Conservation (phyloP, 2,329 filamentous ascomycete species). For the Tolypocladium album region DNA sequence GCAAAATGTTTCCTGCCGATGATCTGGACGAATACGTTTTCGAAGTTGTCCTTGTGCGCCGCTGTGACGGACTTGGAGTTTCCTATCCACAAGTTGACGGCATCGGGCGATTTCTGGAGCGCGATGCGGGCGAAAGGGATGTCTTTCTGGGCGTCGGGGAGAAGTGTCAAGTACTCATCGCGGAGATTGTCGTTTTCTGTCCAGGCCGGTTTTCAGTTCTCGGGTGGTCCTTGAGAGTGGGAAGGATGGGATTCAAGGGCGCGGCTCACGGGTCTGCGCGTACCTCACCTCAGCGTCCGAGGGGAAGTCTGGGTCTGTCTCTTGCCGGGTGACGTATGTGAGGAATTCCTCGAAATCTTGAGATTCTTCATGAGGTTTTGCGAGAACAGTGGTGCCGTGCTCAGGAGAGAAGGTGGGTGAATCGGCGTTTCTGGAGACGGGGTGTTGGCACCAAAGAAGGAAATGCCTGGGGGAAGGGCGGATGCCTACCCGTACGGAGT, state of each 20-base stretch:
- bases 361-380: constrained; percentile 60
- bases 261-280: constrained; percentile 57
- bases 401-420: constrained; percentile 18
- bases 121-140: constrained; percentile 67
- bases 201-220: not conserved
- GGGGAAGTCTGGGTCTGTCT: constrained; percentile 25
- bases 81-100: constrained; percentile 76
- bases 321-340: constrained; percentile 47
- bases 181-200: constrained; percentile 72
- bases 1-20: constrained; percentile 65
- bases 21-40: constrained; percentile 75
- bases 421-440: constrained; percentile 22
- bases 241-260: not conserved
- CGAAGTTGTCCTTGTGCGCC: constrained; percentile 74
- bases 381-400: constrained; percentile 37
- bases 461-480: not conserved
- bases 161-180: constrained; percentile 57
- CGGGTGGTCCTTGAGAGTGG: not conserved
- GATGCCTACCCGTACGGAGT: constrained; percentile 55
- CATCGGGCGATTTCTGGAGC: constrained; percentile 55
- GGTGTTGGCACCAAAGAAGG: not conserved
- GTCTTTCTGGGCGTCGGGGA: constrained; percentile 48
- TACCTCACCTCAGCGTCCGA: constrained; percentile 47
- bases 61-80: constrained; percentile 60
- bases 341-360: constrained; percentile 55